These are phyloP conservation scores for Triadica sebifera DNA, from an alignment of 345 rosid species.

Conservation along the genomic window DNA sequence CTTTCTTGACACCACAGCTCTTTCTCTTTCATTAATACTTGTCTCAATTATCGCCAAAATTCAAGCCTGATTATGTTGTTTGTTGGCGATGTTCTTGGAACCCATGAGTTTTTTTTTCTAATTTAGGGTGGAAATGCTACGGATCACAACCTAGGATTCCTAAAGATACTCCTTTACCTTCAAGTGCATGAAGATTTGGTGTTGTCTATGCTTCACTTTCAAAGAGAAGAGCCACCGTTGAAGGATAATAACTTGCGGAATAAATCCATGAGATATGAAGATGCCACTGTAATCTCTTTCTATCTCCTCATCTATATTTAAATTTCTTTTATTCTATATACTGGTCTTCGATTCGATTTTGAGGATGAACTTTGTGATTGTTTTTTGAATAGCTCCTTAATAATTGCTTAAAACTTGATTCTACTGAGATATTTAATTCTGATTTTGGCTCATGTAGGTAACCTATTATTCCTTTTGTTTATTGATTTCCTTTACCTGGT, in stretches of 20 bases:
- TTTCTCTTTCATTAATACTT: neutral
- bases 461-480: too few relatives aligned
- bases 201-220: constrained; percentile 62
- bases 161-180: constrained; percentile 14
- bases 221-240: constrained; percentile 22
- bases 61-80: neutral
- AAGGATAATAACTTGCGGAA: neutral
- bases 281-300: too few relatives aligned
- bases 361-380: too few relatives aligned
- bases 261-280: constrained; percentile 34
- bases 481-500: too few relatives aligned
- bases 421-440: too few relatives aligned
- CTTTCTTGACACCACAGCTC: neutral
- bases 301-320: too few relatives aligned
- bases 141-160: constrained; percentile 61
- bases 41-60: neutral
- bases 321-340: too few relatives aligned
- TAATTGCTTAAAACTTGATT: too few relatives aligned
- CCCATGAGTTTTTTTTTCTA: constrained; percentile 2
- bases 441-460: too few relatives aligned
- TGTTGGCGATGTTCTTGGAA: constrained; percentile 9
- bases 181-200: constrained; percentile 90
- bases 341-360: too few relatives aligned
- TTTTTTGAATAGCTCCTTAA: too few relatives aligned
- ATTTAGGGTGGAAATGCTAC: constrained; percentile 29